These are phyloP conservation scores for Pseudogymnoascus sp. DNA, from an alignment of 2,329 filamentous ascomycete genomes.

Conservation along the genomic window DNA sequence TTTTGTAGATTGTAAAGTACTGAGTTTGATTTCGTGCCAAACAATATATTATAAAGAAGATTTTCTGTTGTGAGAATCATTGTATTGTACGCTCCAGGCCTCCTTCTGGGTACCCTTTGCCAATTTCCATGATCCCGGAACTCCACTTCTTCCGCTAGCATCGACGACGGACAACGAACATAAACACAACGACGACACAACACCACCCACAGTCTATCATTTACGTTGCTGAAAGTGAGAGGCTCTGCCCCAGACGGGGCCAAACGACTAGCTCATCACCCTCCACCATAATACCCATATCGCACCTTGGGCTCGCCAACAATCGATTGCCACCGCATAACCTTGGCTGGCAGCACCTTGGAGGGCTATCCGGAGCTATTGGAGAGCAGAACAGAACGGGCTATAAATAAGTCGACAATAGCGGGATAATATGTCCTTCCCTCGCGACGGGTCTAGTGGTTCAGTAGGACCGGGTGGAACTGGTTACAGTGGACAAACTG, in stretches of 20 bases:
- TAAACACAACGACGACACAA: slow-evolving; percentile 3
- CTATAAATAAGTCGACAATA: not conserved
- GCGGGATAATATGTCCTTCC: not conserved
- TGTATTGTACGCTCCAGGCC: not conserved
- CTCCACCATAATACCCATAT: not conserved
- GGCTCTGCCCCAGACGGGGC: slow-evolving; percentile 6
- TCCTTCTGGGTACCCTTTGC: not conserved
- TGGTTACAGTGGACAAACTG: not conserved
- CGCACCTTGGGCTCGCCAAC: not conserved
- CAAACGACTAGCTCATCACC: not conserved
- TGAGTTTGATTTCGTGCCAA: not conserved
- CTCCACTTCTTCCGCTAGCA: slow-evolving; percentile 7
- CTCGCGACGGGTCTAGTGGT: not conserved
- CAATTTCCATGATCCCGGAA: slow-evolving; percentile 5
- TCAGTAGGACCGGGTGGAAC: not conserved
- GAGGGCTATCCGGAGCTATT: slow-evolving; percentile 1
- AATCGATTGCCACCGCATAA: not conserved
- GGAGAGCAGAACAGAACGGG: not conserved
- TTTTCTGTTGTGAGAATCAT: not conserved
- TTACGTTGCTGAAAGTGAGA: slow-evolving; percentile 6
- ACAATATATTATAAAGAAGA: not conserved
- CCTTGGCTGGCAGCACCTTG: slow-evolving; percentile 2
- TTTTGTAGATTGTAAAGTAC: not conserved
- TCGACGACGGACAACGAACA: not conserved
- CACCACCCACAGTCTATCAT: not conserved